These are phyloP conservation scores for Bonia amplexicaulis DNA, from an alignment of 176 grass and related monocot genomes.

Conservation along the genomic window DNA sequence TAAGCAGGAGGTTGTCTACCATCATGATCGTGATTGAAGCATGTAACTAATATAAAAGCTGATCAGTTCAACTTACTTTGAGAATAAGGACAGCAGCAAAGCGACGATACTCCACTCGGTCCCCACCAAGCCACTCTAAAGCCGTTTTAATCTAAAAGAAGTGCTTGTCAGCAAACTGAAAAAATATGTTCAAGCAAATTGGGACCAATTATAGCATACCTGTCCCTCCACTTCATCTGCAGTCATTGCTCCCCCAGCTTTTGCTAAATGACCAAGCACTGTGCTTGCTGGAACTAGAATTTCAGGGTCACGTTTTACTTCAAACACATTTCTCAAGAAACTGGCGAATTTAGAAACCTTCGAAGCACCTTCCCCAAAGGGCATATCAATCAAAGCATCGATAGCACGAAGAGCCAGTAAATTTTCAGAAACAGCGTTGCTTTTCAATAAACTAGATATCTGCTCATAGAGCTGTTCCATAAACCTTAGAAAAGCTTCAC, in stretches of 20 bases:
- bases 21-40: slow-evolving; percentile 11
- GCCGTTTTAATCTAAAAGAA: slow-evolving; percentile 79
- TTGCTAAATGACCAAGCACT: slow-evolving; percentile 88
- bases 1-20: neutral
- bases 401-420: slow-evolving; percentile 79
- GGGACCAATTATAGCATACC: slow-evolving; percentile 27
- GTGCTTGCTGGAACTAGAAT: slow-evolving; percentile 81
- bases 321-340: slow-evolving; percentile 80
- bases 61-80: slow-evolving; percentile 61
- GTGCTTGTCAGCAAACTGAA: slow-evolving; percentile 20
- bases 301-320: slow-evolving; percentile 81
- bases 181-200: slow-evolving; percentile 9
- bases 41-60: slow-evolving; percentile 7
- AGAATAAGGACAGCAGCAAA: slow-evolving; percentile 99
- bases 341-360: slow-evolving; percentile 89
- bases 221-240: slow-evolving; percentile 92
- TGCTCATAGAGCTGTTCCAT: slow-evolving; percentile 98
- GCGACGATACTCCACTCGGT: slow-evolving; percentile 87
- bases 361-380: slow-evolving; percentile 82
- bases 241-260: slow-evolving; percentile 87
- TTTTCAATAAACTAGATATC: slow-evolving; percentile 68
- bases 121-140: slow-evolving; percentile 81
- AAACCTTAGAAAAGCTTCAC: slow-evolving; percentile 88
- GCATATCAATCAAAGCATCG: slow-evolving; percentile 83
- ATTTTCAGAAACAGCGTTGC: slow-evolving; percentile 69